Conservation (phyloP, 192 early-diverging fungal genomes). For the Thoreauomyces humboldtii region DNA sequence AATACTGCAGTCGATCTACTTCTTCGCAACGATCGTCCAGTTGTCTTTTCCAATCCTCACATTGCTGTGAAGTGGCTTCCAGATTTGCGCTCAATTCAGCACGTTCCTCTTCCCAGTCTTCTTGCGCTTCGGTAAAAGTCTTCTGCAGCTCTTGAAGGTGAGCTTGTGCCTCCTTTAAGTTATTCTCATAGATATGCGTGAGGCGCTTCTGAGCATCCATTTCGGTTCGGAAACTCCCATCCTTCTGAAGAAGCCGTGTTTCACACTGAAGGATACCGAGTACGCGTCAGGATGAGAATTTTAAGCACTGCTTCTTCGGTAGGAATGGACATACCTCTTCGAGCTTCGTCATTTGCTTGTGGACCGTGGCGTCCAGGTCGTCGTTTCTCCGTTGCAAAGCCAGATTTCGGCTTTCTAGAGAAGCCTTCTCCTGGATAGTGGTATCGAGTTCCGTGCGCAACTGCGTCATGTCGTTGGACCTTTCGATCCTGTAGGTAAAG, state of each 20-base stretch:
- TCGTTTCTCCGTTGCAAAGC: slow-evolving; percentile 33
- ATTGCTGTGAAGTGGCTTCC: slow-evolving; percentile 41
- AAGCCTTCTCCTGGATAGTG: slow-evolving; percentile 45
- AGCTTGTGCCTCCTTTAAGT: slow-evolving; percentile 13
- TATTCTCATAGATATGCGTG: slow-evolving; percentile 49
- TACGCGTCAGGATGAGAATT: not conserved
- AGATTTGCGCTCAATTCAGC: slow-evolving; percentile 50
- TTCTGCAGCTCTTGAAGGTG: slow-evolving; percentile 20
- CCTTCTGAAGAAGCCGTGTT: slow-evolving; percentile 30
- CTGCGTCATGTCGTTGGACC: slow-evolving; percentile 40
- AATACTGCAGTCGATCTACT: slow-evolving; percentile 9
- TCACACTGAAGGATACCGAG: too few relatives aligned
- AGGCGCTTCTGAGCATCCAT: slow-evolving; percentile 66
- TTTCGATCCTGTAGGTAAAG: slow-evolving; percentile 52
- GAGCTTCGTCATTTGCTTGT: slow-evolving; percentile 37
- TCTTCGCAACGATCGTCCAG: slow-evolving; percentile 25
- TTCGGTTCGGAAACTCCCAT: slow-evolving; percentile 64
- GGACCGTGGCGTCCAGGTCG: slow-evolving; percentile 41
- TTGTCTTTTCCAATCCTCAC: slow-evolving; percentile 45
- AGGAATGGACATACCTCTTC: too few relatives aligned
- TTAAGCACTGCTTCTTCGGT: not conserved
- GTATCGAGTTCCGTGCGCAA: slow-evolving; percentile 52
- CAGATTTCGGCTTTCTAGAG: slow-evolving; percentile 37
- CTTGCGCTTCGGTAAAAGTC: slow-evolving; percentile 44
- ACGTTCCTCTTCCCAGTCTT: slow-evolving; percentile 51